Conservation (phyloP, 805 yeast genomes). For the Jamesozyma spencerorum region DNA sequence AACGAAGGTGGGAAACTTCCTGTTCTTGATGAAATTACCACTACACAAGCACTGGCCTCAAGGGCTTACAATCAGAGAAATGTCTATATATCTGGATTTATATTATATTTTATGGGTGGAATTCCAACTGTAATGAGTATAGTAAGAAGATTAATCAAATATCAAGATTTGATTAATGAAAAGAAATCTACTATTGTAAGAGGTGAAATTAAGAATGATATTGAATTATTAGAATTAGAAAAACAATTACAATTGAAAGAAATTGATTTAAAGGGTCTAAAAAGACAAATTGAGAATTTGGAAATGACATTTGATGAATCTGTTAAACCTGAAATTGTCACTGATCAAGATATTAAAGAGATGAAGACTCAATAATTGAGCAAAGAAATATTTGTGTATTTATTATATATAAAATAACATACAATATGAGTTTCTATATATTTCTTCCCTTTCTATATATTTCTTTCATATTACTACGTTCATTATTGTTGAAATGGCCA, state of each 20-base stretch:
- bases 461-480: conserved; percentile 9
- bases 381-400: no score
- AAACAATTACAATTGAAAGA: conserved; percentile 34
- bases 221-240: conserved; percentile 31
- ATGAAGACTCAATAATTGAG: neutral
- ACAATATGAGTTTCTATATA: conserved; percentile 1
- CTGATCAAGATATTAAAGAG: conserved; percentile 1
- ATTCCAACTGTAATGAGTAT: conserved; percentile 46
- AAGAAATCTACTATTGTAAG: conserved; percentile 5
- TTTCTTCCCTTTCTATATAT: conserved; percentile 16
- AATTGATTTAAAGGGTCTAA: conserved; percentile 38
- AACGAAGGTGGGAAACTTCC: neutral
- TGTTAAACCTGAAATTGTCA: conserved; percentile 1
- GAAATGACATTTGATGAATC: conserved; percentile 40
- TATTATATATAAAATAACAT: neutral
- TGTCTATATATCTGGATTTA: conserved; percentile 54
- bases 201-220: conserved; percentile 8
- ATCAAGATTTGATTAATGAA: conserved; percentile 30
- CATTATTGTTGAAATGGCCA: conserved; percentile 1
- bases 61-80: conserved; percentile 58
- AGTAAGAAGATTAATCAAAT: conserved; percentile 43
- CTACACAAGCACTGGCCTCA: conserved; percentile 45
- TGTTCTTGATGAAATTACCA: conserved; percentile 17
- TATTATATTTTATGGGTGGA: conserved; percentile 45
- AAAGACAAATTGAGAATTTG: conserved; percentile 43